Evolutionary conservation across 768 basidiomycete species (phyloP).

Genomic region (Epithele typhae): DNA sequence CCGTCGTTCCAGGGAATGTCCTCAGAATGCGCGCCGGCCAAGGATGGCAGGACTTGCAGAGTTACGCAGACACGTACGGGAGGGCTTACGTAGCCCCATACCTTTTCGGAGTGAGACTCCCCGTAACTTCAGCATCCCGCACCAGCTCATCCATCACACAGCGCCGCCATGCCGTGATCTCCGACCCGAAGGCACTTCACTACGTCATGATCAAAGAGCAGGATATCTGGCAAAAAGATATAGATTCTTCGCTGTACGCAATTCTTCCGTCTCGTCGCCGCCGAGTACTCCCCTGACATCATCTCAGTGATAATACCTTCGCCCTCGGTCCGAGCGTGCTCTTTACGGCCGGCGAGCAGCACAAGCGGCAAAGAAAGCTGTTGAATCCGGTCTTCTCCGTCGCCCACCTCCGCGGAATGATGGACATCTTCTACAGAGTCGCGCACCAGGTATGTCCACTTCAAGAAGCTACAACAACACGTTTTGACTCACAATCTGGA

Average conservation of each 20-base stretch:
- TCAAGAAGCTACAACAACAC: too few relatives aligned
- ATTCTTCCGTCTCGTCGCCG: background rate
- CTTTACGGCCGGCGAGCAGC: background rate
- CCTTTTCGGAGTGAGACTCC: too few relatives aligned
- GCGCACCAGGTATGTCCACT: background rate
- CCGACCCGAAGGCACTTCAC: constrained; percentile 44
- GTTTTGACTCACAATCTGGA: too few relatives aligned
- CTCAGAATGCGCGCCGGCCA: too few relatives aligned
- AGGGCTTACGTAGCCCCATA: constrained; percentile 40
- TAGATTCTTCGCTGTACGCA: background rate
- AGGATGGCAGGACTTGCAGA: background rate
- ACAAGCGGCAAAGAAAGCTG: constrained; percentile 6
- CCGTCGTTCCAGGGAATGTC: too few relatives aligned
- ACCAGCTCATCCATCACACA: too few relatives aligned
- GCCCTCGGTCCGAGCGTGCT: background rate
- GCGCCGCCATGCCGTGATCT: constrained; percentile 44
- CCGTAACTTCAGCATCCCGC: too few relatives aligned
- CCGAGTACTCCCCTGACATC: background rate
- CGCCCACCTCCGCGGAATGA: constrained; percentile 6
- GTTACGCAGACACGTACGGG: constrained; percentile 28
- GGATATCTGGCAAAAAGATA: constrained; percentile 28
- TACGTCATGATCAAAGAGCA: constrained; percentile 44
- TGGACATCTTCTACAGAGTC: constrained; percentile 2
- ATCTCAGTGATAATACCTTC: background rate
- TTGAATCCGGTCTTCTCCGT: constrained; percentile 13